Conservation (phyloP, 305 asterid genomes). For the Stenogyne calaminthoides region DNA sequence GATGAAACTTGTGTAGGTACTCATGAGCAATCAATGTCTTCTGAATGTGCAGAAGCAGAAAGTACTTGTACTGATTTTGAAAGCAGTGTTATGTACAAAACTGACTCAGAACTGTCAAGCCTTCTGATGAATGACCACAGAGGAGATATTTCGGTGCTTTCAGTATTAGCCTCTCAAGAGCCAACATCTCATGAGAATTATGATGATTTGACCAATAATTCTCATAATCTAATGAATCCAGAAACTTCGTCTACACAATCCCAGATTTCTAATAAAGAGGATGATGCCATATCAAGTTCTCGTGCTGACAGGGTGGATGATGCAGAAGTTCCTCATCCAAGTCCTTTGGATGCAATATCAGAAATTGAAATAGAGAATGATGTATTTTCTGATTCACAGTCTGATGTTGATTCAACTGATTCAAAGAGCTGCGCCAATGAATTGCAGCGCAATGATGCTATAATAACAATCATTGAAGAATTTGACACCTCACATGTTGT, state of each 20-base stretch:
- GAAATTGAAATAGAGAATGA: constrained; percentile 64
- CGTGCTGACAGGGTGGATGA: constrained; percentile 45
- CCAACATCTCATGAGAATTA: constrained; percentile 41
- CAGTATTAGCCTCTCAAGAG: constrained; percentile 51
- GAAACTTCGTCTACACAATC: constrained; percentile 43
- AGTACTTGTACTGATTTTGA: constrained; percentile 52
- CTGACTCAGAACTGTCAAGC: constrained; percentile 38
- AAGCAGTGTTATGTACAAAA: constrained; percentile 43
- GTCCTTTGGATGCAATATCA: constrained; percentile 57
- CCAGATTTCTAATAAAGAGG: constrained; percentile 46
- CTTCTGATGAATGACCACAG: constrained; percentile 39
- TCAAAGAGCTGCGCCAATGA: constrained; percentile 59
- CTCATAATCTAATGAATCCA: constrained; percentile 28
- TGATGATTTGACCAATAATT: constrained; percentile 38
- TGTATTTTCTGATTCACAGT: constrained; percentile 57
- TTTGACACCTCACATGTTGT: constrained; percentile 34
- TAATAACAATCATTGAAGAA: constrained; percentile 43
- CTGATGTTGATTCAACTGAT: constrained; percentile 58
- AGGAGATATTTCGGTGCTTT: constrained; percentile 37
- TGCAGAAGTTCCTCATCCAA: constrained; percentile 46
- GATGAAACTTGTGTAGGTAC: constrained; percentile 39
- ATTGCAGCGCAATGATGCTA: constrained; percentile 40
- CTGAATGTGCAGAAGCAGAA: constrained; percentile 55
- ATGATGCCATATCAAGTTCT: constrained; percentile 40
- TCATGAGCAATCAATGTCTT: constrained; percentile 41